Evolutionary conservation across 2,329 filamentous ascomycete species (phyloP), one percentile per base, ranked within the genome.

Genomic region (Eutypella sp.): DNA sequence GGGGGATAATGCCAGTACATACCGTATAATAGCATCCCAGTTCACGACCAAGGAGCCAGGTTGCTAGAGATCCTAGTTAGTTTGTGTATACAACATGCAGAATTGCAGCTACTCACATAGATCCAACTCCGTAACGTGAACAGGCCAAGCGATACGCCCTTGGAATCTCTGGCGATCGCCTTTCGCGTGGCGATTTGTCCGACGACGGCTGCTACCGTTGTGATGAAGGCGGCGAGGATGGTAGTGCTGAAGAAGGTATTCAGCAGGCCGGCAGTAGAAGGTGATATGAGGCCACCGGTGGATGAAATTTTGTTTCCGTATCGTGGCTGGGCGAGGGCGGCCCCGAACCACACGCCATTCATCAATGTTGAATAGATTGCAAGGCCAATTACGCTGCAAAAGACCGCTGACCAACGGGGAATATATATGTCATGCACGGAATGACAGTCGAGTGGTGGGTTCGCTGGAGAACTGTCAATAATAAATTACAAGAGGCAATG

Each of bases 41-140:
- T 88, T 82, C 0, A 84, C 87, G 18, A 92, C 70, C 51, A 92
- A 71, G 0, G 81, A 84, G 0, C 87, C 87, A 0, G 86, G 85
- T 63, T 85, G 81, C 67, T 67, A 42, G 13, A 42, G 40, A 27
- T 9, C 36, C 10, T 20, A 7, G 27, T 53, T 29, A 50, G 42
- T 39, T 8, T 22, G 15, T 9, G n/a, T n/a, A n/a, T n/a, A n/a
- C n/a, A n/a, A n/a, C n/a, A n/a, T n/a, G n/a, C n/a, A n/a, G n/a
- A n/a, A n/a, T n/a, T n/a, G n/a, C n/a, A n/a, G n/a, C 16, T n/a
- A 59, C 64, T 51, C 29, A 67, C 65, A 40, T 83, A 78, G 18
- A 85, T 76, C 87, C 87, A 92, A 37, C 77, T 77, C 40, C 87
- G 76, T 85, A 92, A 89, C 15, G 78, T 84, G 70, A 91, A 79